Conservation (phyloP, 2,329 filamentous ascomycete species). For the Hymenoscyphus fructigenus region DNA sequence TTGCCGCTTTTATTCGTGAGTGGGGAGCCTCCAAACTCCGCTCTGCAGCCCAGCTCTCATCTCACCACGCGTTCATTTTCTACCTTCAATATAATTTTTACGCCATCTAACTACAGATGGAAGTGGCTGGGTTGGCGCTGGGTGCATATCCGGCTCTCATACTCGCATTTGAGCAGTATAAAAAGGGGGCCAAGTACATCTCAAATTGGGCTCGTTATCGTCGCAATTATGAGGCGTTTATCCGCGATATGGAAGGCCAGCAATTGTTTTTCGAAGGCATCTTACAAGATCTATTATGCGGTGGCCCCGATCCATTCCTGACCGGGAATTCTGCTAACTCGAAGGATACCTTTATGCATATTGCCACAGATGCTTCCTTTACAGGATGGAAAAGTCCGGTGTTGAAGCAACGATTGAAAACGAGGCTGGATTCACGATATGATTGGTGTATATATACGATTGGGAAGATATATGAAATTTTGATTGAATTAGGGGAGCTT, state of each 20-base stretch:
- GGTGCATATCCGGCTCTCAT: slow-evolving; percentile 4
- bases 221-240: slow-evolving; percentile 9
- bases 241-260: slow-evolving; percentile 9
- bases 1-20: no score
- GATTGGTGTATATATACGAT: slow-evolving; percentile 8
- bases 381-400: slow-evolving; percentile 8
- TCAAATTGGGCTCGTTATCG: slow-evolving; percentile 9
- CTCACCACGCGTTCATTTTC: not conserved
- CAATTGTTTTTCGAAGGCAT: slow-evolving; percentile 11
- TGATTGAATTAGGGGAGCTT: slow-evolving; percentile 3
- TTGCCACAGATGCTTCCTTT: not conserved
- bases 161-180: slow-evolving; percentile 7
- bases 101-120: slow-evolving; percentile 3
- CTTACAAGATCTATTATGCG: slow-evolving; percentile 9
- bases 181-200: slow-evolving; percentile 7
- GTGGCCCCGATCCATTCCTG: slow-evolving; percentile 7
- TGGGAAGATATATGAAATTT: slow-evolving; percentile 2
- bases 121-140: slow-evolving; percentile 9
- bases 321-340: not conserved
- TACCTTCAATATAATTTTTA: not conserved
- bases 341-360: slow-evolving; percentile 3
- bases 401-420: not conserved
- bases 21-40: not conserved
- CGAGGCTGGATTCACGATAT: slow-evolving; percentile 8
- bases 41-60: not conserved